Evolutionary conservation across 2,329 filamentous ascomycete species (phyloP), one percentile per base, ranked within the genome.

Genomic region (Fusarium fujikuroi): DNA sequence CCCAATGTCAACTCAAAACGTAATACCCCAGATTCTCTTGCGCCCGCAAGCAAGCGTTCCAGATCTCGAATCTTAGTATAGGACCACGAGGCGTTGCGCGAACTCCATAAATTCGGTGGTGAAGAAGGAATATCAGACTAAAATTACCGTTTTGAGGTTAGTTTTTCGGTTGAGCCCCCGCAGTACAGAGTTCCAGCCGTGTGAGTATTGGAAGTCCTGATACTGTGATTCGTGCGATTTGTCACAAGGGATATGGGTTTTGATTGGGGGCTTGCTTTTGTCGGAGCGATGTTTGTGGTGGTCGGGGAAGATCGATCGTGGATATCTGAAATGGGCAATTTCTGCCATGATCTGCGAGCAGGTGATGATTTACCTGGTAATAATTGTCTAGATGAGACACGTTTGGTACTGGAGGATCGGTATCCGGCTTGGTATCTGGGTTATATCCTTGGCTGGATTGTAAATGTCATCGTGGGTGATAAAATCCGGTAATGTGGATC

Each of bases 11-110:
- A 44, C 52, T 40, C 52, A n/a, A 52, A 66, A 68, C 65, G 65
- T 61, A 67, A 67, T 60, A 47, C 47, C 37, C 65, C 65, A 9
- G 61, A 66, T 66, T 59, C 25, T 28, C 16, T 59, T 59, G 52
- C 64, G 64, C 61, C 64, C 61, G 61, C 64, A 59, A 18, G 15
- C 50, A 36, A n/a, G 30, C 5, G 63, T 61, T 68, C 65, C 47
- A 68, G 62, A 50, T 60, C 46, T 34, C 19, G 1, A 37, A 16
- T 37, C 18, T 39, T 16, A n/a, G 50, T 23, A 50, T 25, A 30
- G 36, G 16, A 12, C 47, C 36, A 12, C 9, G 28, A 21, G 54
- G 49, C 49, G 49, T 37, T 28, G 25, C 6, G 25, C 25, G 25
- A 28, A 28, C 25, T 36, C 40, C 40, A 49, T 30, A 47, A 49